phyloP scores from a whole-genome alignment of 225 moss, liverwort and hornwort species.

The Marchantia polymorpha region DNA sequence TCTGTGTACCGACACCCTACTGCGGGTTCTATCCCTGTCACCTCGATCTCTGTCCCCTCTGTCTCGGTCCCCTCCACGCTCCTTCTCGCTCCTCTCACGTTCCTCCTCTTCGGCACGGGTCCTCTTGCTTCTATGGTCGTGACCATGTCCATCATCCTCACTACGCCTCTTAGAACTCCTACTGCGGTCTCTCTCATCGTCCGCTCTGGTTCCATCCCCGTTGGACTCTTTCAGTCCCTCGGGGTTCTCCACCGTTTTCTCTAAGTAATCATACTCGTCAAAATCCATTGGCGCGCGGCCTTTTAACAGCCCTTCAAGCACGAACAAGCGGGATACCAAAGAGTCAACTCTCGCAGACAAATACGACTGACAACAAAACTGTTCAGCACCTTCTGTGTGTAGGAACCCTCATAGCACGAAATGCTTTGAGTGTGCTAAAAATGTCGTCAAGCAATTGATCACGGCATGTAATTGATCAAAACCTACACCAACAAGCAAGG shows the following conservation, averaged over 20 bases:
- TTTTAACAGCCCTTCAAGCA: conserved; percentile 18
- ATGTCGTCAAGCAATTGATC: not conserved
- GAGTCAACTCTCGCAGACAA: not conserved
- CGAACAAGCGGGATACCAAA: not conserved
- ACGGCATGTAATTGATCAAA: not conserved
- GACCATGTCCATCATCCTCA: conserved; percentile 74
- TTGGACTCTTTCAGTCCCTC: conserved; percentile 53
- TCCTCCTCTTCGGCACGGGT: conserved; percentile 85
- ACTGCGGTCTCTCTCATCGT: conserved; percentile 75
- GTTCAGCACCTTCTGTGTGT: not conserved
- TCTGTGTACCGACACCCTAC: conserved; percentile 52
- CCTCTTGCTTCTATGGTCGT: conserved; percentile 86
- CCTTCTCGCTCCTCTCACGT: conserved; percentile 48
- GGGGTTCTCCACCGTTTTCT: conserved; percentile 88
- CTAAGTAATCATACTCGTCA: conserved; percentile 97
- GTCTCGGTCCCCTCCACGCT: conserved; percentile 45
- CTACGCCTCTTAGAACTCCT: conserved; percentile 89
- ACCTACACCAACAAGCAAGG: conserved; percentile 2
- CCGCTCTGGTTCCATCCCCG: conserved; percentile 42
- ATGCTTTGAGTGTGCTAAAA: not conserved
- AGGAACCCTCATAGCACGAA: not conserved
- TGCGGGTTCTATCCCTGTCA: conserved; percentile 49
- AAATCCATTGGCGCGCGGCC: conserved; percentile 63
- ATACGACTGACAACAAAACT: not conserved
- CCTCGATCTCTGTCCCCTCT: conserved; percentile 58